Conservation (phyloP, 2,329 filamentous ascomycete species). For the Alternaria sp. region DNA sequence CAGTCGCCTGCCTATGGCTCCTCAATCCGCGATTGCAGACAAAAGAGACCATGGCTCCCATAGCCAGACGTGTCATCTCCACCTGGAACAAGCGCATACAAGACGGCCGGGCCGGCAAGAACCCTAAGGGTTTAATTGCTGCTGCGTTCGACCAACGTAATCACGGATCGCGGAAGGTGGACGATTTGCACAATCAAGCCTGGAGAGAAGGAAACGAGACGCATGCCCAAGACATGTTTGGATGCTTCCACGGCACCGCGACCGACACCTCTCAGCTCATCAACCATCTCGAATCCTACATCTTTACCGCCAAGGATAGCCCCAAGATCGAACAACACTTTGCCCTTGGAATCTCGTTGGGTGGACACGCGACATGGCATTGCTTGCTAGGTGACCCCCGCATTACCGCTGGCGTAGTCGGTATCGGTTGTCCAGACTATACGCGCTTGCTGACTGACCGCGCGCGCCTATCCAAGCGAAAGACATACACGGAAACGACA, state of each 20-base stretch:
- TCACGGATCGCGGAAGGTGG: conserved; percentile 77
- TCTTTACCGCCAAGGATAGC: conserved; percentile 61
- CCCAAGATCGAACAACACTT: conserved; percentile 67
- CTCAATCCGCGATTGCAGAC: conserved; percentile 78
- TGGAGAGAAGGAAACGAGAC: conserved; percentile 80
- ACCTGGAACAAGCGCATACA: conserved; percentile 65
- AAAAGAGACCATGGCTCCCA: conserved; percentile 75
- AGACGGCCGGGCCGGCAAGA: conserved; percentile 34
- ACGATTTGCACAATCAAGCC: conserved; percentile 71
- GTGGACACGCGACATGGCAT: conserved; percentile 89
- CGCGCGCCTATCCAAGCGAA: conserved; percentile 71
- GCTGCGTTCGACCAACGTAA: conserved; percentile 92
- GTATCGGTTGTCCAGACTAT: conserved; percentile 92
- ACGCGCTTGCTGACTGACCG: conserved; percentile 80
- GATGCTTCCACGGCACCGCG: conserved; percentile 73
- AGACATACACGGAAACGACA: conserved; percentile 63
- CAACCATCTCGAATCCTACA: conserved; percentile 76
- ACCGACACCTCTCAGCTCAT: conserved; percentile 78
- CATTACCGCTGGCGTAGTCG: conserved; percentile 76
- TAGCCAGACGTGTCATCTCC: conserved; percentile 72
- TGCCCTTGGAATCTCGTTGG: conserved; percentile 81
- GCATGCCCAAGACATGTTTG: conserved; percentile 94
- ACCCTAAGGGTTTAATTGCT: conserved; percentile 70
- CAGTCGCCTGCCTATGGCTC: conserved; percentile 85
- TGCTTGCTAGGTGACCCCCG: conserved; percentile 77